These are phyloP conservation scores for Boletales sp. DNA, from an alignment of 768 basidiomycete species.

Conservation along the genomic window DNA sequence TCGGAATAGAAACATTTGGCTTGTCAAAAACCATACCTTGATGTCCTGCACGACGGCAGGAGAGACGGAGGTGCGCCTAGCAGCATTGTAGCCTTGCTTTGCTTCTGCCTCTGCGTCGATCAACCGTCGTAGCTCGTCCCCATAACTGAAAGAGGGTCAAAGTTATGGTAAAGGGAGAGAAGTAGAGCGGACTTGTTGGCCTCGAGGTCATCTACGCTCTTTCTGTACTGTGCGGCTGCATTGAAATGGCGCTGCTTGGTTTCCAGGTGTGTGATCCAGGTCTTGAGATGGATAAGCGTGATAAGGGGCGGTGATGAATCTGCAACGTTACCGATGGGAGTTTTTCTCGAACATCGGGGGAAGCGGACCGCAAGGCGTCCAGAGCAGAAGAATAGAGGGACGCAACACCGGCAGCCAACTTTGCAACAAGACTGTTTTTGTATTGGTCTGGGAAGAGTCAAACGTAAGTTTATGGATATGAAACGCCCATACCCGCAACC, in stretches of 20 bases:
- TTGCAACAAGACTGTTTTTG: conserved; percentile 82
- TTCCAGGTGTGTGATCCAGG: conserved; percentile 78
- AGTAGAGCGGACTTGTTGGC: conserved; percentile 51
- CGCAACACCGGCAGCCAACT: conserved; percentile 73
- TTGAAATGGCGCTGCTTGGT: conserved; percentile 83
- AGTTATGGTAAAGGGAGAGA: neutral
- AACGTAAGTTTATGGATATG: neutral
- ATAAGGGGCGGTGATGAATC: neutral
- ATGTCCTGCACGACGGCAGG: conserved; percentile 70
- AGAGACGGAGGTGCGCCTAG: conserved; percentile 59
- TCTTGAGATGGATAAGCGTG: conserved; percentile 33
- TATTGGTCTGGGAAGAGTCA: conserved; percentile 35
- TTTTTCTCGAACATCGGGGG: conserved; percentile 40
- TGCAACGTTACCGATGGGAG: conserved; percentile 51
- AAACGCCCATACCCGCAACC: conserved; percentile 54
- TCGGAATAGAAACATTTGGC: neutral
- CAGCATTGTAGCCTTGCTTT: conserved; percentile 66
- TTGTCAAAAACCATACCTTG: conserved; percentile 46
- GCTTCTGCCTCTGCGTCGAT: conserved; percentile 61
- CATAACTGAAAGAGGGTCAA: conserved; percentile 57
- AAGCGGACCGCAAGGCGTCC: conserved; percentile 41
- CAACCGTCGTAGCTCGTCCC: conserved; percentile 79
- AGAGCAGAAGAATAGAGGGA: conserved; percentile 59
- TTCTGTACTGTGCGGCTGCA: conserved; percentile 85
- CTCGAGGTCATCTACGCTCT: conserved; percentile 85